Conservation (phyloP, 2,329 filamentous ascomycete genomes). For the Neopestalotiopsis clavispora region DNA sequence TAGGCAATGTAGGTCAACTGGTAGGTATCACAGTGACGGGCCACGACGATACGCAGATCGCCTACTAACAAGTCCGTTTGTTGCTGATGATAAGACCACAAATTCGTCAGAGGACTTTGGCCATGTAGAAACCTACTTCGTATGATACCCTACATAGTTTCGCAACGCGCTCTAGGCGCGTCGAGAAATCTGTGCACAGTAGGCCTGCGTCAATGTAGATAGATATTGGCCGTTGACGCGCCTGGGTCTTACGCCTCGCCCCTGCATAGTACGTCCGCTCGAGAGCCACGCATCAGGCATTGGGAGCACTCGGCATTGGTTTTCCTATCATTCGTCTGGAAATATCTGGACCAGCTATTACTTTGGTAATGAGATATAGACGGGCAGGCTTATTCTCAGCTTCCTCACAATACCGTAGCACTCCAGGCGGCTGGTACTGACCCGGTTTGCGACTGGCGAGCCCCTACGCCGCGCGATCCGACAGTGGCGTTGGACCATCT, state of each 20-base stretch:
- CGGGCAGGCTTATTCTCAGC: too few relatives aligned
- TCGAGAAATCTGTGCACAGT: background rate
- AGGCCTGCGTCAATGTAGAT: background rate
- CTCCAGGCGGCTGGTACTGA: background rate
- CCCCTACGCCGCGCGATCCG: background rate
- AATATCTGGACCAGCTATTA: background rate
- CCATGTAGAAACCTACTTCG: background rate
- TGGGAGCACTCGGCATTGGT: background rate
- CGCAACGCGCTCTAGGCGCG: background rate
- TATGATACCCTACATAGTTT: background rate
- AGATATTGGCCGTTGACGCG: background rate
- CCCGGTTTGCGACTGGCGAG: background rate
- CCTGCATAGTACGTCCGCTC: background rate
- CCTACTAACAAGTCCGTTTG: too few relatives aligned
- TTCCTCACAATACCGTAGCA: too few relatives aligned
- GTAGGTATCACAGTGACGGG: background rate
- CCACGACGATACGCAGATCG: background rate
- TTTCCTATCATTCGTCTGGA: background rate
- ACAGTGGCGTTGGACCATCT: background rate
- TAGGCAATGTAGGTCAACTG: background rate
- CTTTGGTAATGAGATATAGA: too few relatives aligned
- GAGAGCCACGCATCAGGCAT: background rate
- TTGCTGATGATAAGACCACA: too few relatives aligned
- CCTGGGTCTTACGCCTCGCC: background rate
- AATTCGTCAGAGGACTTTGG: background rate